A percentile compares a stretch with the other conserved stretches of the same genome.
Evolutionary conservation across 2,329 filamentous ascomycete genomes (phyloP).

Genomic region (Knoxdaviesia capensis): DNA sequence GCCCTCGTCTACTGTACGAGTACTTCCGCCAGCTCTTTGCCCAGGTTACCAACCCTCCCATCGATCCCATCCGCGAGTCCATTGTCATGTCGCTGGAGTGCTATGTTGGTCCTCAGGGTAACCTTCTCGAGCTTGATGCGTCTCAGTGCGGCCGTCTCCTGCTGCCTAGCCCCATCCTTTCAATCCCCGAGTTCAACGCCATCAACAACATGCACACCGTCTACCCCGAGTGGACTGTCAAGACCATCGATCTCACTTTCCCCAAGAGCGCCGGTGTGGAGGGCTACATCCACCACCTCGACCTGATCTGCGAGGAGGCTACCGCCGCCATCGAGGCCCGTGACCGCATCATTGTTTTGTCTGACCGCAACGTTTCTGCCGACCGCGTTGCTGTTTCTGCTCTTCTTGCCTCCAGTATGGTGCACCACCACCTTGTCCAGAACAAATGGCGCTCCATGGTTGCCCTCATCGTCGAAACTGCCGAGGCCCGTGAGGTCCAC

Average conservation of each 20-base stretch:
- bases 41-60: slow-evolving; percentile 93
- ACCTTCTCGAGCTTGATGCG: slow-evolving; percentile 81
- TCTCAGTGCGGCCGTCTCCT: slow-evolving; percentile 74
- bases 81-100: slow-evolving; percentile 97
- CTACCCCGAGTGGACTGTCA: slow-evolving; percentile 68
- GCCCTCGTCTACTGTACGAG: slow-evolving; percentile 76
- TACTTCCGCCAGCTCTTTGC: slow-evolving; percentile 97
- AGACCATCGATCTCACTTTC: slow-evolving; percentile 83
- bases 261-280: slow-evolving; percentile 64
- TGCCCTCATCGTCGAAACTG: slow-evolving; percentile 77
- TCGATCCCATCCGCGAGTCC: slow-evolving; percentile 90
- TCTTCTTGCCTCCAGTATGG: slow-evolving; percentile 74
- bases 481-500: slow-evolving; percentile 89
- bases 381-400: slow-evolving; percentile 74
- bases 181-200: slow-evolving; percentile 78
- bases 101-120: slow-evolving; percentile 90
- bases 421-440: slow-evolving; percentile 85
- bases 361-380: slow-evolving; percentile 66
- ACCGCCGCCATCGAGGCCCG: slow-evolving; percentile 66
- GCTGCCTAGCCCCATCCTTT: slow-evolving; percentile 74
- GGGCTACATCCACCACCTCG: slow-evolving; percentile 73
- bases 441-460: slow-evolving; percentile 90
- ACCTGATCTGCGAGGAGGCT: slow-evolving; percentile 69
- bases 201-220: slow-evolving; percentile 56
- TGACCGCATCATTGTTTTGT: slow-evolving; percentile 74